A percentile compares a stretch with the other conserved stretches of the same genome.
These are phyloP conservation scores for Phytophthora litchii DNA, from an alignment of 352 stramenopile genomes.

Conservation along the genomic window DNA sequence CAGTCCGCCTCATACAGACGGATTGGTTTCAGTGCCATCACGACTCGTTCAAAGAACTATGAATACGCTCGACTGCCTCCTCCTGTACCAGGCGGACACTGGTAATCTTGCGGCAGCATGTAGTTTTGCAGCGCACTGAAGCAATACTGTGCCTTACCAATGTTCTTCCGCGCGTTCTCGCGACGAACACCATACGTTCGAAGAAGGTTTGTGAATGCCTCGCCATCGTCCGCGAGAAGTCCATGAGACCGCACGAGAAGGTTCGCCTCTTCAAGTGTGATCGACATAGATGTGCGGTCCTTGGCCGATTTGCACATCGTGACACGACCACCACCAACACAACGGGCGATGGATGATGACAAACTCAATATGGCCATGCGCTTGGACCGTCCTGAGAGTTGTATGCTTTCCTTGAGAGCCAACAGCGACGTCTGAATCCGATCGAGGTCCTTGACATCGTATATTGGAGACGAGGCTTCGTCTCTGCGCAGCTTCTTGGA, in stretches of 20 bases:
- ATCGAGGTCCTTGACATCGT: constrained; percentile 35
- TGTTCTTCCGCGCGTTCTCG: constrained; percentile 90
- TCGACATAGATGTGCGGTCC: constrained; percentile 97
- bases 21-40: constrained; percentile 19
- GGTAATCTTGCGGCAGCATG: constrained; percentile 76
- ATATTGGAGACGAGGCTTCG: constrained; percentile 24
- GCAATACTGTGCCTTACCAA: constrained; percentile 84
- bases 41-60: constrained; percentile 25
- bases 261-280: constrained; percentile 93
- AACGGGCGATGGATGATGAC: constrained; percentile 72
- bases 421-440: constrained; percentile 42
- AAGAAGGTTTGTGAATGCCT: constrained; percentile 68
- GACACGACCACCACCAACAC: constrained; percentile 89
- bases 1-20: constrained; percentile 3
- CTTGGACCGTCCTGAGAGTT: constrained; percentile 64
- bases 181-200: constrained; percentile 78
- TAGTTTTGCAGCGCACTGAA: constrained; percentile 87
- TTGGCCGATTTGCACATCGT: constrained; percentile 98
- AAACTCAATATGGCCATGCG: constrained; percentile 83
- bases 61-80: constrained; percentile 69
- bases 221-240: constrained; percentile 53
- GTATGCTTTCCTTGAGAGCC: constrained; percentile 47
- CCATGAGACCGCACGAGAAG: constrained; percentile 64
- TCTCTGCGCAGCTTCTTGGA: constrained; percentile 36
- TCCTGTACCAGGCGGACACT: constrained; percentile 83